phyloP scores from a whole-genome alignment of 2,329 filamentous ascomycete species.

The Sphaerostilbella broomeana region DNA sequence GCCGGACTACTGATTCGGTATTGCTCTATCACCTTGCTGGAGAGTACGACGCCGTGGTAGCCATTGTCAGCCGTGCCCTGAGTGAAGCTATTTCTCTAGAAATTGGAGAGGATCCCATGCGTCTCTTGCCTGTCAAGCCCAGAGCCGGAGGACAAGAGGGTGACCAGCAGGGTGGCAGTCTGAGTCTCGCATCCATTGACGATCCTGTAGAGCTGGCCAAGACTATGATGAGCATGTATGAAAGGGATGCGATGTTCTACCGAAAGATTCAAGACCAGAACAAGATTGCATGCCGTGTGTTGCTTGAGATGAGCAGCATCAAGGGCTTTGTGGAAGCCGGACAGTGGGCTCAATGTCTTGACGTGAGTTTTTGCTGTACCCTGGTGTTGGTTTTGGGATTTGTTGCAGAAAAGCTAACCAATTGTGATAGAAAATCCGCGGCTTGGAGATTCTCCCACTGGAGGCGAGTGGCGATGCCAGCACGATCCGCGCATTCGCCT shows the following conservation, averaged over 20 bases:
- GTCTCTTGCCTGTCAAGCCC: slow-evolving; percentile 73
- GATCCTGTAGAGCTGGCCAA: slow-evolving; percentile 53
- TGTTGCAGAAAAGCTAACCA: slow-evolving; percentile 11
- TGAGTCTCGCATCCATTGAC: slow-evolving; percentile 54
- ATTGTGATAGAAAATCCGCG: slow-evolving; percentile 57
- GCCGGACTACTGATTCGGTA: slow-evolving; percentile 87
- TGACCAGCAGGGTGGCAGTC: slow-evolving; percentile 43
- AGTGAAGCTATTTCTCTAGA: slow-evolving; percentile 85
- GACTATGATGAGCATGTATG: slow-evolving; percentile 59
- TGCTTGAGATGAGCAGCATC: slow-evolving; percentile 56
- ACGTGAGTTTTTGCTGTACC: slow-evolving; percentile 39
- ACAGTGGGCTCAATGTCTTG: slow-evolving; percentile 52
- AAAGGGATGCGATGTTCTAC: slow-evolving; percentile 55
- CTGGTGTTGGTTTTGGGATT: slow-evolving; percentile 7
- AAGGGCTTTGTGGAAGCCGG: slow-evolving; percentile 48
- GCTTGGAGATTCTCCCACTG: slow-evolving; percentile 73
- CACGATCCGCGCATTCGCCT: slow-evolving; percentile 71
- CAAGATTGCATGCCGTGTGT: slow-evolving; percentile 48
- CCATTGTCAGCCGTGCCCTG: slow-evolving; percentile 81
- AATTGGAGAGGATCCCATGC: slow-evolving; percentile 72
- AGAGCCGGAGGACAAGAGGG: slow-evolving; percentile 41
- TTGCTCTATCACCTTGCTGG: slow-evolving; percentile 90
- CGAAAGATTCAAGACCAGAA: slow-evolving; percentile 51
- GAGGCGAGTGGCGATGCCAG: slow-evolving; percentile 67
- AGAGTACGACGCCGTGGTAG: slow-evolving; percentile 91